These are phyloP conservation scores for Pichia sp. DNA, from an alignment of 1,139 yeast genomes.

Conservation along the genomic window DNA sequence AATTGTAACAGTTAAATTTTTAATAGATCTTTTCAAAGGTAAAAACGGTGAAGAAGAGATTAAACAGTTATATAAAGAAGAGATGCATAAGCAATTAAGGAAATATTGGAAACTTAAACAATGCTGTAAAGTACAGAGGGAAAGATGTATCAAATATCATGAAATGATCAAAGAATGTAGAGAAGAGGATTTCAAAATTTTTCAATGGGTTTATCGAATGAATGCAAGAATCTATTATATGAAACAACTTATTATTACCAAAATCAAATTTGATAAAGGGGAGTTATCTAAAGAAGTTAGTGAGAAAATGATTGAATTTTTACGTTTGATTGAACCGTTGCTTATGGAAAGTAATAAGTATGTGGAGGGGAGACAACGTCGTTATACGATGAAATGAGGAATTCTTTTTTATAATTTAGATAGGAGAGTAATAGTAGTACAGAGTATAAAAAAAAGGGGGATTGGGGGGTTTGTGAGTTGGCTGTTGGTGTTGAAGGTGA, in stretches of 20 bases:
- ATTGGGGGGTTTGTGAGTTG: no score
- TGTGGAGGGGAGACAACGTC: no score
- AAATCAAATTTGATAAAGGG: no score
- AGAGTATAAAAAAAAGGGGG: no score
- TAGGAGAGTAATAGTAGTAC: no score
- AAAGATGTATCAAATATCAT: constrained; percentile 2
- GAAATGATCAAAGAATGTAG: background rate
- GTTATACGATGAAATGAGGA: no score
- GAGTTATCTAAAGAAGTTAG: no score
- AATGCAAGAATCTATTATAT: background rate
- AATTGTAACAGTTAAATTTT: background rate
- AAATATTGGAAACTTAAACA: constrained; percentile 5
- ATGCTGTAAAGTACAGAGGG: constrained; percentile 3
- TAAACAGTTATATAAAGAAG: background rate
- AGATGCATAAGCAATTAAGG: background rate
- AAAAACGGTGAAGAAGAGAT: background rate
- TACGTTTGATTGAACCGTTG: no score
- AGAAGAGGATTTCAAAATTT: constrained; percentile 2
- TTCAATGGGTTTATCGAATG: constrained; percentile 6
- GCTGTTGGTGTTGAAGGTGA: no score
- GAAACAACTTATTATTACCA: background rate
- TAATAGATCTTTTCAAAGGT: background rate
- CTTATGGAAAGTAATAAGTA: no score
- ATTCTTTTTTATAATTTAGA: no score
- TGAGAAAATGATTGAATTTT: no score